These are phyloP conservation scores for Amanita rubescens DNA, from an alignment of 768 basidiomycete genomes.

Conservation along the genomic window DNA sequence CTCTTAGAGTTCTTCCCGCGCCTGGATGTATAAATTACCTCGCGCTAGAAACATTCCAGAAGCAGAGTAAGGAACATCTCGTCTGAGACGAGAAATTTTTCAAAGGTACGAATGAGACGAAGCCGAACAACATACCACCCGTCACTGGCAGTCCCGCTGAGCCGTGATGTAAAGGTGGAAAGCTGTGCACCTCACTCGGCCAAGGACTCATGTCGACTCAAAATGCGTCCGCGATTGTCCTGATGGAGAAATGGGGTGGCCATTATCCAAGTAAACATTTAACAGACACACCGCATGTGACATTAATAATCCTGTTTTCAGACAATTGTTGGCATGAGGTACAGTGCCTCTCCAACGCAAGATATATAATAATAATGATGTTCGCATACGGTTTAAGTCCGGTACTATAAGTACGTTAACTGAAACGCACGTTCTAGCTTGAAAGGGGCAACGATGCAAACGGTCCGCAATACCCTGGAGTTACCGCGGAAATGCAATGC, in stretches of 20 bases:
- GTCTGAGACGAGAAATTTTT: neutral
- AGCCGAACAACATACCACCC: neutral
- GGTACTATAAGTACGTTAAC: neutral
- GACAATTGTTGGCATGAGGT: neutral
- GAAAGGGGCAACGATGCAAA: neutral
- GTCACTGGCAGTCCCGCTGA: neutral
- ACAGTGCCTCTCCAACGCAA: neutral
- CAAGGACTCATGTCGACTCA: neutral
- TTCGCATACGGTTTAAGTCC: neutral
- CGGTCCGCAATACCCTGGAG: neutral
- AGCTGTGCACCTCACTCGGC: neutral
- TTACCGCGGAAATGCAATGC: conserved; percentile 4
- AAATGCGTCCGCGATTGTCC: neutral
- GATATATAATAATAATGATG: neutral
- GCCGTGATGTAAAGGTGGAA: neutral
- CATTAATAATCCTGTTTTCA: conserved; percentile 1
- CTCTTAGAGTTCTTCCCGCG: neutral
- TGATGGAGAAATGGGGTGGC: neutral
- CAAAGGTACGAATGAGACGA: neutral
- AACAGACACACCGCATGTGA: neutral
- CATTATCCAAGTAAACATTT: neutral
- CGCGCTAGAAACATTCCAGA: neutral
- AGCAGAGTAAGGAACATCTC: neutral
- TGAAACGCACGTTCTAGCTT: neutral
- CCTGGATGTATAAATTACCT: neutral